Evolutionary conservation across 2,329 filamentous ascomycete genomes (phyloP).

Genomic region (Fusarium solani-melongenae): DNA sequence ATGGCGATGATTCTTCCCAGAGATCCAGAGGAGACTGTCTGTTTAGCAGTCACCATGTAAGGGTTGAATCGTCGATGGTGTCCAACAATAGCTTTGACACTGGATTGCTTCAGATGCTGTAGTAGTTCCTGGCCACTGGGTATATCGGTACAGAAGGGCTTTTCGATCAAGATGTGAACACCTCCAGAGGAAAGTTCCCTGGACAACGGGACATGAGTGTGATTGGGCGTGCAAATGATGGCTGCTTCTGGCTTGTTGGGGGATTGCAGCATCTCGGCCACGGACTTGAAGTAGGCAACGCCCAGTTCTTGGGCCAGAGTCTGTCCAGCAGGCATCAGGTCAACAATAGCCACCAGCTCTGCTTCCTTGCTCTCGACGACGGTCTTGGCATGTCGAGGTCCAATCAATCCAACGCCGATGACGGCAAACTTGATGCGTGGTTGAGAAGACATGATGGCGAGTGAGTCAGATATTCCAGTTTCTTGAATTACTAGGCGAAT

Average conservation of each 20-base stretch:
- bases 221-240: slow-evolving; percentile 69
- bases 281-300: slow-evolving; percentile 42
- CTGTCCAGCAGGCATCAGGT: slow-evolving; percentile 37
- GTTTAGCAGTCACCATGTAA: slow-evolving; percentile 62
- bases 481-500: neutral
- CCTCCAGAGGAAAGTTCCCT: slow-evolving; percentile 59
- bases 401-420: slow-evolving; percentile 46
- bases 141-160: slow-evolving; percentile 61
- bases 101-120: slow-evolving; percentile 36
- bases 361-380: slow-evolving; percentile 36
- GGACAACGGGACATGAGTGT: slow-evolving; percentile 64
- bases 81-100: slow-evolving; percentile 62
- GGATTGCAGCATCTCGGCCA: slow-evolving; percentile 56
- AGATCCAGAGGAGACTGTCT: slow-evolving; percentile 50
- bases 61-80: slow-evolving; percentile 71
- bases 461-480: neutral
- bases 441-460: slow-evolving; percentile 14
- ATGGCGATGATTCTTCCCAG: slow-evolving; percentile 63
- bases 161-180: slow-evolving; percentile 68
- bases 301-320: slow-evolving; percentile 37
- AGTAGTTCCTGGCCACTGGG: slow-evolving; percentile 49
- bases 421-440: slow-evolving; percentile 37
- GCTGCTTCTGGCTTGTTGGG: slow-evolving; percentile 60
- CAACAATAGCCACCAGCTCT: slow-evolving; percentile 46
- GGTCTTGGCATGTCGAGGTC: slow-evolving; percentile 46